Conservation (phyloP, 108 stramenopile species). For the Nannochloropsis gaditana region DNA sequence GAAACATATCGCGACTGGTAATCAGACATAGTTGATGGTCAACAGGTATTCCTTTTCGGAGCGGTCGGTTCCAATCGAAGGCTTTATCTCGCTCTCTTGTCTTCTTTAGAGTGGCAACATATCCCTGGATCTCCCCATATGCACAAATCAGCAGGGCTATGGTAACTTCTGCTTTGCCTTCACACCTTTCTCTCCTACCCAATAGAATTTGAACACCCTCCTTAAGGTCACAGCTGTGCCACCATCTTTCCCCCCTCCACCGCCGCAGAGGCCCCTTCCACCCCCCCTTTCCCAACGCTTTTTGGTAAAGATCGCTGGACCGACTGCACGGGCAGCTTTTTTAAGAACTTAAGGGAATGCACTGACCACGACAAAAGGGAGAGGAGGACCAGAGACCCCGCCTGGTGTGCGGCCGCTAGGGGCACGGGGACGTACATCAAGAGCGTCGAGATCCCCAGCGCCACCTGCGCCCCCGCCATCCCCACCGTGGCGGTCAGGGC, state of each 20-base stretch:
- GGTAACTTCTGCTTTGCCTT: too few species aligned
- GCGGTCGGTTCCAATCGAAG: too few species aligned
- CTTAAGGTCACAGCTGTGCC: too few species aligned
- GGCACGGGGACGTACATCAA: constrained; percentile 85
- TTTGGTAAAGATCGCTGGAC: background rate
- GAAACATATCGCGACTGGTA: too few species aligned
- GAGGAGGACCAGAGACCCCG: constrained; percentile 84
- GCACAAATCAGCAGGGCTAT: too few species aligned
- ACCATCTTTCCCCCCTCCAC: background rate
- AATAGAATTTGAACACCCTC: too few species aligned
- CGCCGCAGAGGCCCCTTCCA: background rate
- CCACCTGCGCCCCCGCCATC: constrained; percentile 77
- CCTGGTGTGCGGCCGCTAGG: constrained; percentile 90
- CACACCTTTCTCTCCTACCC: too few species aligned
- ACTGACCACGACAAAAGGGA: constrained; percentile 63
- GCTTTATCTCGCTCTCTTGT: too few species aligned
- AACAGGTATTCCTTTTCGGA: too few species aligned
- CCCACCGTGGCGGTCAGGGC: constrained; percentile 60
- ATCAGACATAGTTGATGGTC: too few species aligned
- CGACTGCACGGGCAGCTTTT: background rate
- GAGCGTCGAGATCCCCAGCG: constrained; percentile 86
- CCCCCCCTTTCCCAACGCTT: background rate
- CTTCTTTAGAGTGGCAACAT: too few species aligned
- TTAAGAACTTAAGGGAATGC: constrained; percentile 47
- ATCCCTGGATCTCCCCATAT: too few species aligned